These are phyloP conservation scores for Malassezia brasiliensis DNA, from an alignment of 1,284 basidiomycete genomes.

Conservation along the genomic window DNA sequence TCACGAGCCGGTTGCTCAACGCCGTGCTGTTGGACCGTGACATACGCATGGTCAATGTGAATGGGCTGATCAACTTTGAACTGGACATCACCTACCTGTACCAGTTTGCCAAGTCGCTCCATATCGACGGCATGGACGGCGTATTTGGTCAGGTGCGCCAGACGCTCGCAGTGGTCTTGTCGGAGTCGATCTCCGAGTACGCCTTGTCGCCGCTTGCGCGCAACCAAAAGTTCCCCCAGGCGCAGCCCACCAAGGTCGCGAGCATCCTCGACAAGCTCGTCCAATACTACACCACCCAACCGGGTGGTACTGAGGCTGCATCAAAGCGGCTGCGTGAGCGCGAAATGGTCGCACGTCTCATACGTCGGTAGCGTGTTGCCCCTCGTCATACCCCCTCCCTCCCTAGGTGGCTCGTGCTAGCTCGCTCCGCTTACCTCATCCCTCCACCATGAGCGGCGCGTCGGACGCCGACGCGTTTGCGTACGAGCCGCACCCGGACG, in stretches of 20 bases:
- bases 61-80: constrained; percentile 14
- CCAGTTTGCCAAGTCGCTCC: constrained; percentile 18
- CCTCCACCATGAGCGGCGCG: neutral
- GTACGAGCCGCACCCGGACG: constrained; percentile 30
- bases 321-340: constrained; percentile 18
- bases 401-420: too few relatives aligned
- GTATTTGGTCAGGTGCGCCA: constrained; percentile 44
- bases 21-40: constrained; percentile 24
- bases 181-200: constrained; percentile 74
- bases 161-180: constrained; percentile 67
- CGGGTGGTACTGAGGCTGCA: constrained; percentile 11
- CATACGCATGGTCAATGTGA: constrained; percentile 7
- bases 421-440: too few relatives aligned
- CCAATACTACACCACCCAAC: constrained; percentile 14
- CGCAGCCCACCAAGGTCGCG: constrained; percentile 21
- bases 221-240: constrained; percentile 19
- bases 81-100: constrained; percentile 27
- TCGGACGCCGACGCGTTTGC: constrained; percentile 11
- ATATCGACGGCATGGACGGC: constrained; percentile 6
- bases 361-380: constrained; percentile 7
- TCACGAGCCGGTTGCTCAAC: constrained; percentile 77
- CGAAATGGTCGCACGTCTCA: constrained; percentile 20
- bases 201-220: constrained; percentile 32
- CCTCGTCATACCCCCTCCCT: too few relatives aligned
- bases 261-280: constrained; percentile 23